phyloP scores from a whole-genome alignment of 2,329 filamentous ascomycete genomes.

The Thermoascus crustaceus region DNA sequence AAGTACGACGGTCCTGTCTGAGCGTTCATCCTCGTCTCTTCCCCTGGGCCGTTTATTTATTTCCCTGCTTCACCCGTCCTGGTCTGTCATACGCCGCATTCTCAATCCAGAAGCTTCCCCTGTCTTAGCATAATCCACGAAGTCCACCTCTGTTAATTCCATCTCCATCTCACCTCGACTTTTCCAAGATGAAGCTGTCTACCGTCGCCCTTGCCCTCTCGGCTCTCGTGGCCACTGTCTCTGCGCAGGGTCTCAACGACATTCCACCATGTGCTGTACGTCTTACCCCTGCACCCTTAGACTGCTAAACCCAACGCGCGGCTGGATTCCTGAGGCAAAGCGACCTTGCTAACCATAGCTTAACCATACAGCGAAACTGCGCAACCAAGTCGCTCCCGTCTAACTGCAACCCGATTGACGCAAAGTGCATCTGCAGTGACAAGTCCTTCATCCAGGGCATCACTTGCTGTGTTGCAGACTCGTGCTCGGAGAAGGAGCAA shows the following conservation, averaged over 20 bases:
- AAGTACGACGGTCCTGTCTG: no score
- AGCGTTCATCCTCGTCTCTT: no score
- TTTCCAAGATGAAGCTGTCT: conserved; percentile 42
- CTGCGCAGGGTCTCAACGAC: conserved; percentile 37
- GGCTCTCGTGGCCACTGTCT: conserved; percentile 42
- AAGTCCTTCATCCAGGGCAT: conserved; percentile 40
- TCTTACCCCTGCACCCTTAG: conserved; percentile 15
- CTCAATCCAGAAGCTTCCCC: no score
- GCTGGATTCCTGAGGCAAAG: no score
- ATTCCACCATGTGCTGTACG: conserved; percentile 52
- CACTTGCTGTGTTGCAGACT: conserved; percentile 41
- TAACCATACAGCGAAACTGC: conserved; percentile 26
- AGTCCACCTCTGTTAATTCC: no score
- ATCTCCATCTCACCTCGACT: no score
- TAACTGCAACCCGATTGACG: conserved; percentile 32
- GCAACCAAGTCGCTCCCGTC: conserved; percentile 35
- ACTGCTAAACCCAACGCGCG: conserved; percentile 2
- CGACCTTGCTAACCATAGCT: no score
- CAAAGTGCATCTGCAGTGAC: conserved; percentile 43
- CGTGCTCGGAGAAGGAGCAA: conserved; percentile 39
- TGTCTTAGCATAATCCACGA: no score
- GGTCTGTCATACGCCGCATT: no score
- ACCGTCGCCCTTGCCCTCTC: conserved; percentile 46
- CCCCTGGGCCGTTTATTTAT: no score
- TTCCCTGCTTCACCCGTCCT: no score